Base-by-base conservation (phyloP, 495 filamentous ascomycete species). In the Sporormia fimetaria region DNA sequence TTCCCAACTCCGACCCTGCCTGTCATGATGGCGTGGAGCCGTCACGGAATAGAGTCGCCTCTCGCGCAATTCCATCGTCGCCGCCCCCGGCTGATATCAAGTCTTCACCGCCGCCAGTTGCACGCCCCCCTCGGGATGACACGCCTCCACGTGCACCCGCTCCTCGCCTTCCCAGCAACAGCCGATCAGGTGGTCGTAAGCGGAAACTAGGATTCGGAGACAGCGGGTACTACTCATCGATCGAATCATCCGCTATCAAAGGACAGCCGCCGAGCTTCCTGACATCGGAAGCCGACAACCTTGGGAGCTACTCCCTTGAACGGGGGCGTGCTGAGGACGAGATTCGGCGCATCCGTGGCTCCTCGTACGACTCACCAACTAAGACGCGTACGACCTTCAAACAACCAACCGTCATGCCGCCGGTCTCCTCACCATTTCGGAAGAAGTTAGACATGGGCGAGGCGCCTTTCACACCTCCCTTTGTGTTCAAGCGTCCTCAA, bases 201-300 rank as follows among this genome's bases (percentile, higher is more conserved):
- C 76, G 81, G 31, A 87, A 40, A 34, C 65, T 66, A 3, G 74
- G 75, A 10, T 76, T 94, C 65, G 86, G 93, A 50, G 90, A 98
- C 54, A 94, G 87, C 58, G 90, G 90, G 8, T 98, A 95, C 59
- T 94, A 93, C 53, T 98, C 90, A 1, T 95, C 88, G 0, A 65
- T 98, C n/a, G 90, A 95, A 30, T 96, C 90, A 1, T 95, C 90
- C 0, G 84, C 70, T n/a, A 68, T 83, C 51, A 73, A 87, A 22
- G 76, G 80, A 20, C 74, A 75, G 37, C 74, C 74, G 38, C 56
- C 65, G 23, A 66, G 65, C 5, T 64, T 83, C 2, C 62, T 80
- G 40, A 80, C 77, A 6, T 84, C 83, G 2, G 85, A 85, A 45
- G 51, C 71, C 17, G 74, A 78, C 49, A n/a, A n/a, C 69, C 14